Conservation (phyloP, 2,329 filamentous ascomycete genomes). For the Ophiostoma himal-ulmi region DNA sequence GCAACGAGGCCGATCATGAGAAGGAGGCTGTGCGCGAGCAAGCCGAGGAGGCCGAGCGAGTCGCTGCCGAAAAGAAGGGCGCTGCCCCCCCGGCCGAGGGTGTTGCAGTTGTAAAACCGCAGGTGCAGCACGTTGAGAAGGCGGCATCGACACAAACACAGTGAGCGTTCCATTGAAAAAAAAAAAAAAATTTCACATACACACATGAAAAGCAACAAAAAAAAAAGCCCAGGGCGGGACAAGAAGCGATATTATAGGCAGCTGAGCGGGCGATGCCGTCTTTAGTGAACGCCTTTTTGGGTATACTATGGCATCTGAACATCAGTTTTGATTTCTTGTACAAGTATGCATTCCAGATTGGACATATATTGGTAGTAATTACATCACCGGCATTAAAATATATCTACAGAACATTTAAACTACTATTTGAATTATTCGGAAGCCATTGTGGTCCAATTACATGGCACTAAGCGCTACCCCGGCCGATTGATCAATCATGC, state of each 20-base stretch:
- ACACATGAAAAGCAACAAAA: not conserved
- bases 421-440: not conserved
- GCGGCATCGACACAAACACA: not conserved
- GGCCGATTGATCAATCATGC: not conserved
- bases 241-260: not conserved
- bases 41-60: slow-evolving; percentile 13
- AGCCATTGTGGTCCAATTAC: not conserved
- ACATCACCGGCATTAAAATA: not conserved
- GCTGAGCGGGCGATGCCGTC: not conserved
- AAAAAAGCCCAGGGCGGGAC: not conserved
- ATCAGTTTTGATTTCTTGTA: not conserved
- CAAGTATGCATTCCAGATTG: not conserved
- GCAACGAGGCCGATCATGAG: slow-evolving; percentile 26
- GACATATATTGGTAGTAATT: not conserved
- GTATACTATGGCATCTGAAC: not conserved
- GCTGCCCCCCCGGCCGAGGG: not conserved
- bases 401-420: not conserved
- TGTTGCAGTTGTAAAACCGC: not conserved
- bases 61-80: not conserved
- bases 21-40: slow-evolving; percentile 17
- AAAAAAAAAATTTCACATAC: not conserved
- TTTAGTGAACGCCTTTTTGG: not conserved
- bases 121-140: slow-evolving; percentile 12
- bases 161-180: not conserved
- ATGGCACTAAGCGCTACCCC: not conserved